A percentile compares a stretch with the other conserved stretches of the same genome.
Conservation (phyloP, 371 early-diverging fungal species). For the Mortierella sp. region DNA sequence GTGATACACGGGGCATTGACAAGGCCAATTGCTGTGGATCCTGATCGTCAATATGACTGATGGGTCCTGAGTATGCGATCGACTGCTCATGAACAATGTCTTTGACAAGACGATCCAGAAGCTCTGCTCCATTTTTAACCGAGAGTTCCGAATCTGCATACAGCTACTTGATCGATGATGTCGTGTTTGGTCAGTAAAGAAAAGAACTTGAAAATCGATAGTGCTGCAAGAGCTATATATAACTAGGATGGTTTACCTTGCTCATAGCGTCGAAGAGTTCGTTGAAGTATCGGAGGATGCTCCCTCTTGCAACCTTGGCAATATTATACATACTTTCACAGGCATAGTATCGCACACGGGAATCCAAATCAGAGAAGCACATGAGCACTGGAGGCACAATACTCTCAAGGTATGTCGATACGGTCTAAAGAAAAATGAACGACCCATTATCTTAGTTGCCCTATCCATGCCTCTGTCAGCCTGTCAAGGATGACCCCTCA, state of each 20-base stretch:
- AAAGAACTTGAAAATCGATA: too few relatives aligned
- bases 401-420: slow-evolving; percentile 75
- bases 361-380: slow-evolving; percentile 91
- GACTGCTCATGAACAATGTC: slow-evolving; percentile 94
- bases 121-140: slow-evolving; percentile 91
- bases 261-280: slow-evolving; percentile 94
- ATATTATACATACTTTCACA: slow-evolving; percentile 97
- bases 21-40: slow-evolving; percentile 55
- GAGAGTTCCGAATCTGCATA: slow-evolving; percentile 87
- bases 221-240: slow-evolving; percentile 6
- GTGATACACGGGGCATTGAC: slow-evolving; percentile 52
- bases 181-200: neutral
- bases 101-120: slow-evolving; percentile 90
- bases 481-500: neutral
- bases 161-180: slow-evolving; percentile 58
- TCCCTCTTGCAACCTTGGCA: slow-evolving; percentile 89
- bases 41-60: slow-evolving; percentile 53
- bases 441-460: neutral
- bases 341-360: slow-evolving; percentile 93
- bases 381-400: slow-evolving; percentile 92
- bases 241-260: slow-evolving; percentile 66
- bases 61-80: slow-evolving; percentile 68
- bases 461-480: neutral
- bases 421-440: slow-evolving; percentile 57
- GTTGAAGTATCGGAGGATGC: slow-evolving; percentile 89